Conservation (phyloP, 2,329 filamentous ascomycete species). For the Neoscytalidium dimidiatum region DNA sequence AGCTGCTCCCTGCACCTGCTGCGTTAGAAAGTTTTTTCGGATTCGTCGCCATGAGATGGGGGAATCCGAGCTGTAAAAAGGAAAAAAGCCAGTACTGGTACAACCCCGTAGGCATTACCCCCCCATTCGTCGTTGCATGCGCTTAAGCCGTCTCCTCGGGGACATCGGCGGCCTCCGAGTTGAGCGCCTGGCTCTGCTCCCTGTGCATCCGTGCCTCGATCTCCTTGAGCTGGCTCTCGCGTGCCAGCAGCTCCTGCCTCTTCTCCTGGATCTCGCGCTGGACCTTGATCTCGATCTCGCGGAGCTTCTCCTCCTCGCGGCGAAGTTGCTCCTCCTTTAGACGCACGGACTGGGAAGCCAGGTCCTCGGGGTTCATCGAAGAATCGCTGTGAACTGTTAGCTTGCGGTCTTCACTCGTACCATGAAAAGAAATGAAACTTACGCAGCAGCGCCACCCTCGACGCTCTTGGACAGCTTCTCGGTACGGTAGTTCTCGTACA, state of each 20-base stretch:
- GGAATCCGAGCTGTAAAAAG: constrained; percentile 18
- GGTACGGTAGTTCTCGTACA: constrained; percentile 99
- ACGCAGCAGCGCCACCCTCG: constrained; percentile 84
- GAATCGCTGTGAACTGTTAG: constrained; percentile 60
- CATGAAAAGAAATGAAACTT: constrained; percentile 50
- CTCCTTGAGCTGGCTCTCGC: constrained; percentile 97
- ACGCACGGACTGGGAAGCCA: constrained; percentile 94
- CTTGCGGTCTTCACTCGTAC: neutral
- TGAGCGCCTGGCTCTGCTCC: constrained; percentile 62
- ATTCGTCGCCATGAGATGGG: neutral
- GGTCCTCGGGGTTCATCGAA: constrained; percentile 96
- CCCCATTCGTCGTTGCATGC: constrained; percentile 2
- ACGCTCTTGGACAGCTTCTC: constrained; percentile 99
- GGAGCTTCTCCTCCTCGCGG: constrained; percentile 98
- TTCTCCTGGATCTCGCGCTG: constrained; percentile 99
- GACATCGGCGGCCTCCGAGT: neutral
- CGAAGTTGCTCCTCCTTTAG: constrained; percentile 99
- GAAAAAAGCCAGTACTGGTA: constrained; percentile 20
- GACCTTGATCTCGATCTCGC: constrained; percentile 99
- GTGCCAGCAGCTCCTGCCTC: constrained; percentile 94
- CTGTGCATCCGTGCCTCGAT: constrained; percentile 97
- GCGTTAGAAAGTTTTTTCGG: constrained; percentile 20
- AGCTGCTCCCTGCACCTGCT: constrained; percentile 19
- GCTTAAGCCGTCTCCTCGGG: constrained; percentile 18
- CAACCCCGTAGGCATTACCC: constrained; percentile 14